Evolutionary conservation across 1,284 basidiomycete genomes (phyloP), one percentile per base, ranked within the genome.

Genomic region (Ganoderma leucocontextum): DNA sequence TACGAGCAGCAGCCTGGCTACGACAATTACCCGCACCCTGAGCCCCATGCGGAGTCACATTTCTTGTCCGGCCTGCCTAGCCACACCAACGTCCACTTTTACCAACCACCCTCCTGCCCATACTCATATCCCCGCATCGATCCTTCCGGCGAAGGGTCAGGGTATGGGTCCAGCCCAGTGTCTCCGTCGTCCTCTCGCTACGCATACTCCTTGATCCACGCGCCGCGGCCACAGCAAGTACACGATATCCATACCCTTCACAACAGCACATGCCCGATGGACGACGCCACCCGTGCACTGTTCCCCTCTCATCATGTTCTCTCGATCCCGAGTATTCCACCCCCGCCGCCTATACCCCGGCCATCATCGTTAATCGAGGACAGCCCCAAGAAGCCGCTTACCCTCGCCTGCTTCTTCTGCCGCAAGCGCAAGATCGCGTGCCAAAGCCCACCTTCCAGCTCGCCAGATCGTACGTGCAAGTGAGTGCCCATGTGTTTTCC

Each of bases 391-490:
- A 83, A 81, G 76, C 79, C 80, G 62, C 80, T 82, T 15, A 82
- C 80, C 47, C 76, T 84, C 38, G 82, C 83, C 9, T 84, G 83
- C 71, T 80, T 79, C 68, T 84, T 84, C 74, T 84, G 83, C 70
- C 74, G 83, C 41, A 82, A 82, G 64, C 79, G 83, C 62, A 85
- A 85, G 79, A 84, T 84, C 64, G 83, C 83, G 17, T 85, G 83
- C 72, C 80, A 82, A 36, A 80, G 81, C 36, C 82, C 82, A 44
- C 73, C 78, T 36, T 78, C 79, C 53, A 81, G 75, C 35, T 78
- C 75, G 47, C 70, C 71, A 63, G 80, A 82, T 70, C 77, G 77
- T 52, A 81, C 79, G 1, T 84, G 83, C 83, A 82, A 81, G 83
- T 84, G 74, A 75, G 82, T 80, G 35, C 13, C 19, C 10, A 41